Percentiles rank a stretch among this genome's conserved stretches.
Evolutionary conservation across 73 alveolate genomes (phyloP).

Genomic region (Tetrahymena thermophila): DNA sequence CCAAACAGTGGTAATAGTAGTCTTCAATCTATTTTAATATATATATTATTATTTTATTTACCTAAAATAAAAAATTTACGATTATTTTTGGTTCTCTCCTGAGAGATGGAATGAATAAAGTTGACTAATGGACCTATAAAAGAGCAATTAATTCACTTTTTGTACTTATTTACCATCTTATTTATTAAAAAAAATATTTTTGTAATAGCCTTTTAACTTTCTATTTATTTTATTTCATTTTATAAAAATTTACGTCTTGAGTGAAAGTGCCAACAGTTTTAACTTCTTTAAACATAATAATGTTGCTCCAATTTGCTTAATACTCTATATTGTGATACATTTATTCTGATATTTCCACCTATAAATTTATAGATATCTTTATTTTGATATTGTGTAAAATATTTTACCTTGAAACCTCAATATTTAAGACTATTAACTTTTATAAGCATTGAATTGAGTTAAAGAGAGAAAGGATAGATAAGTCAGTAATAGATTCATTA

Average conservation of each 20-base stretch:
- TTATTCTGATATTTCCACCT: neutral
- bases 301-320: neutral
- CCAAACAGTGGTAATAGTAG: neutral
- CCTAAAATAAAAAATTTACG: neutral
- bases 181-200: neutral
- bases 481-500: neutral
- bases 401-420: neutral
- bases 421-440: neutral
- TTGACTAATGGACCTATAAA: neutral
- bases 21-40: neutral
- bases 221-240: neutral
- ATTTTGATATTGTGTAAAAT: neutral
- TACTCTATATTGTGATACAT: neutral
- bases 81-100: neutral
- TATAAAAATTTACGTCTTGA: neutral
- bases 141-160: neutral
- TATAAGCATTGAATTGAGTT: neutral
- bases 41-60: neutral
- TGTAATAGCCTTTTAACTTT: neutral
- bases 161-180: neutral
- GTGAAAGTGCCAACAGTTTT: neutral
- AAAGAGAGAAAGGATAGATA: neutral
- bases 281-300: neutral
- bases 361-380: neutral
- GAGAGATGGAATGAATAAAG: neutral